Evolutionary conservation across 164 flowering plant genomes (phyloP), one percentile per base, ranked within the genome.

Genomic region (Warburgia ugandensis): DNA sequence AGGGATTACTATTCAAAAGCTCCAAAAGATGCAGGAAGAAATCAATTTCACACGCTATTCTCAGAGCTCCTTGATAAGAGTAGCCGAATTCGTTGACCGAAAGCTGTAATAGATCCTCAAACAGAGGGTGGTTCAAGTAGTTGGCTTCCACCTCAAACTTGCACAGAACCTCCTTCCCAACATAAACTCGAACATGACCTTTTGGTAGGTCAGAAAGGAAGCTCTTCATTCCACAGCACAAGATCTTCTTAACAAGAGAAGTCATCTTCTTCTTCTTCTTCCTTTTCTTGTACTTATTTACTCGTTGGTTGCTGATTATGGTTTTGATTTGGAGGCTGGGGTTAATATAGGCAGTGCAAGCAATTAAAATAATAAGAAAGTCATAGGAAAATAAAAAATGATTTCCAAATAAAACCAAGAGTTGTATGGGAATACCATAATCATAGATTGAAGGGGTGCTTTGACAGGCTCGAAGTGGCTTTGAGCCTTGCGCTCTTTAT

Each of bases 31-130:
- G 46, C 14, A 50, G 55, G 29, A 68, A 71, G 32, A 68, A 45
- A 37, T 68, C 65, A 11, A 59, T 48, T 45, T 71, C 76, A 29
- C 72, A 68, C 3, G 72, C 76, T 21, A 68, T 71, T 65, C 72
- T 58, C 4, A 71, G 52, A 12, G 72, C 72, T 11, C 72, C 76
- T 8, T 55, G 48, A 38, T 71, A 71, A 0, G 76, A 71, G 27
- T 61, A 64, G 16, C 76, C 76, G 45, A 58, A 64, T 37, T 71
- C 76, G 14, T 71, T 67, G 9, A 52, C 70, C 1, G 70, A 71
- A 3, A 68, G 56, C 12, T 62, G 51, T 11, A 71, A 62, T 25
- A 68, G 45, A 33, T 64, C 48, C 65, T 68, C 65, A 19, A 71
- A 64, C 10, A 68, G 59, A 2, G 70, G 73, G 37, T 72, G 73